These are phyloP conservation scores for Endogone sp. DNA, from an alignment of 192 early-diverging fungal species.

Conservation along the genomic window DNA sequence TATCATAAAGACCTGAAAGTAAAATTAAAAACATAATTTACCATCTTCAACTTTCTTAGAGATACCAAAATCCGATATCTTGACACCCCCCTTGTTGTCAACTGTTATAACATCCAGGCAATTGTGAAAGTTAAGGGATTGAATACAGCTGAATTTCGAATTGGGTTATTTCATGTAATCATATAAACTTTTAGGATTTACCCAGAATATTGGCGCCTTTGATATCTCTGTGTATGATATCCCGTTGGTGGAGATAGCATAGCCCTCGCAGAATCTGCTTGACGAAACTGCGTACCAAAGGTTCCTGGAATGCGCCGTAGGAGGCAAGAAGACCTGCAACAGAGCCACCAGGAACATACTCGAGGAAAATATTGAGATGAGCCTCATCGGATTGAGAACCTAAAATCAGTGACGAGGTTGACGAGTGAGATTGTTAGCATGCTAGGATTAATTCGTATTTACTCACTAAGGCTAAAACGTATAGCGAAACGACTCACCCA, in stretches of 20 bases:
- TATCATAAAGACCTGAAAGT: neutral
- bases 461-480: no score
- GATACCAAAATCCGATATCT: slow-evolving; percentile 99
- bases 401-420: slow-evolving; percentile 22
- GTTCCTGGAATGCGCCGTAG: slow-evolving; percentile 86
- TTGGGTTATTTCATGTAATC: neutral
- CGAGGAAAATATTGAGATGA: slow-evolving; percentile 88
- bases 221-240: slow-evolving; percentile 98
- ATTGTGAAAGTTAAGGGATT: slow-evolving; percentile 12
- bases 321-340: slow-evolving; percentile 79
- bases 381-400: slow-evolving; percentile 73
- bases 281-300: slow-evolving; percentile 78
- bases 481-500: no score
- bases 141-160: no score
- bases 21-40: slow-evolving; percentile 27
- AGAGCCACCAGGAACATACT: slow-evolving; percentile 98
- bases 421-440: no score
- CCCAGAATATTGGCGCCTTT: slow-evolving; percentile 92
- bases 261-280: slow-evolving; percentile 90
- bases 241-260: slow-evolving; percentile 89
- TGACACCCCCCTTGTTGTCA: slow-evolving; percentile 88
- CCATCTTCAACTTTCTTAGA: slow-evolving; percentile 90
- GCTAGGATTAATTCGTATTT: neutral
- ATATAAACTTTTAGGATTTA: slow-evolving; percentile 27
- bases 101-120: no score